Evolutionary conservation across 192 early-diverging fungal species (phyloP), one percentile per base, ranked within the genome.

Genomic region (Gryganskiella cystojenkinii): DNA sequence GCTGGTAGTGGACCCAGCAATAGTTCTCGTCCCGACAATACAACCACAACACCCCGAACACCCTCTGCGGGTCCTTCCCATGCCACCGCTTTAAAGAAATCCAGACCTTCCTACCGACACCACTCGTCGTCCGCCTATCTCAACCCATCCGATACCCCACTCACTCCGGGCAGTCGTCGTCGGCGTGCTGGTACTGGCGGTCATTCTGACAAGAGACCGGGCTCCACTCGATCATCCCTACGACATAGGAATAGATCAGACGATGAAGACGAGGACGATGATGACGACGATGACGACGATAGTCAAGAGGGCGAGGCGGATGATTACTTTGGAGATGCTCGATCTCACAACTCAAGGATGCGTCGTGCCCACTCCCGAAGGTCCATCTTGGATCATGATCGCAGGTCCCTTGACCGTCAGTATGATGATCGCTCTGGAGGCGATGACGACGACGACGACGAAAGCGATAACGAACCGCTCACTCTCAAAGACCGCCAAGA

Each of bases 401-500:
- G 37, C 28, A 24, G 35, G 68, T 14, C 50, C 35, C 43, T 33
- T 57, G 27, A 49, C 58, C 14, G 33, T 40, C n/a, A 71, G 19
- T 17, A 63, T 46, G 70, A 71, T 9, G 55, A 64, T 17, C 61
- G 68, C 19, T 66, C 51, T 49, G 34, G 37, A 35, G 47, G 59
- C 17, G n/a, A 55, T n/a, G 52, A 55, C 2, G 65, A 67, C 19
- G 62, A 73, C 4, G 71, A 59, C 31, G 49, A 59, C 14, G 61
- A 34, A 46, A 64, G 65, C 31, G 74, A 78, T 4, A 54, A 35
- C 9, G 74, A 78, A 42, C 74, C 65, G 13, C 45, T 64, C 55
- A 78, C 74, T 19, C 66, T 78, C 22, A 78, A 78, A 20, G 74
- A 78, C 30, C 59, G 74, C 40, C 74, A 78, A 24, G 74, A 78